Conservation (phyloP, 2,329 filamentous ascomycete genomes). For the Emmonsiellopsis sp. region DNA sequence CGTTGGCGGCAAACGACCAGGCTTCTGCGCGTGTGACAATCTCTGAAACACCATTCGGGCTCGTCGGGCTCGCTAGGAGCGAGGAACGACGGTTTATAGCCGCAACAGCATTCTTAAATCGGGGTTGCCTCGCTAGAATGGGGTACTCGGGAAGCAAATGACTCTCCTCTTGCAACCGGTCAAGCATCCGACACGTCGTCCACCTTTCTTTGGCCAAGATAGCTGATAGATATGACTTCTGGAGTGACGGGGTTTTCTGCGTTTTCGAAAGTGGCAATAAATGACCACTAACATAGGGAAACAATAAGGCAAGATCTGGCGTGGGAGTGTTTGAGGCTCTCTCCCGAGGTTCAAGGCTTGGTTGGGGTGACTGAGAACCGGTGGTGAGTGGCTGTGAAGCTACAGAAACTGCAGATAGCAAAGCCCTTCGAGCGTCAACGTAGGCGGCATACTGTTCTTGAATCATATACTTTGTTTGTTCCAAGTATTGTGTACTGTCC, state of each 20-base stretch:
- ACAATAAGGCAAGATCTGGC: conserved; percentile 4
- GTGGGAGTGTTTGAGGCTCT: background rate
- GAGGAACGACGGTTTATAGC: conserved; percentile 17
- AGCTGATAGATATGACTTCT: conserved; percentile 28
- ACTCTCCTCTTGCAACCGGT: conserved; percentile 32
- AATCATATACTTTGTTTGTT: conserved; percentile 24
- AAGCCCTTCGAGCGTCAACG: conserved; percentile 24
- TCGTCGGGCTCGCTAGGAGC: conserved; percentile 6
- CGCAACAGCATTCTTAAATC: conserved; percentile 25
- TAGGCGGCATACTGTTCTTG: conserved; percentile 27
- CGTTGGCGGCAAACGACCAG: conserved; percentile 31
- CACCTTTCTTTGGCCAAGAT: conserved; percentile 30
- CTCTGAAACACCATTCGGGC: conserved; percentile 19
- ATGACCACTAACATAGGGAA: conserved; percentile 24
- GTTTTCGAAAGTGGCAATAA: conserved; percentile 26
- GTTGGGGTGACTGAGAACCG: conserved; percentile 8
- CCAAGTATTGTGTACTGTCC: conserved; percentile 19
- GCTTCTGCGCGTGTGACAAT: conserved; percentile 26
- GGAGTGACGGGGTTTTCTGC: conserved; percentile 27
- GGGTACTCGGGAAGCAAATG: conserved; percentile 35
- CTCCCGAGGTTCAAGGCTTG: background rate
- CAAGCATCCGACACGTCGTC: conserved; percentile 25
- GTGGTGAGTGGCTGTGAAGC: conserved; percentile 24
- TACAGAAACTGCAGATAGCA: conserved; percentile 27
- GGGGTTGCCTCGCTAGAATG: conserved; percentile 24